phyloP scores from a whole-genome alignment of 2,329 filamentous ascomycete species.

The Aphanocladium album region DNA sequence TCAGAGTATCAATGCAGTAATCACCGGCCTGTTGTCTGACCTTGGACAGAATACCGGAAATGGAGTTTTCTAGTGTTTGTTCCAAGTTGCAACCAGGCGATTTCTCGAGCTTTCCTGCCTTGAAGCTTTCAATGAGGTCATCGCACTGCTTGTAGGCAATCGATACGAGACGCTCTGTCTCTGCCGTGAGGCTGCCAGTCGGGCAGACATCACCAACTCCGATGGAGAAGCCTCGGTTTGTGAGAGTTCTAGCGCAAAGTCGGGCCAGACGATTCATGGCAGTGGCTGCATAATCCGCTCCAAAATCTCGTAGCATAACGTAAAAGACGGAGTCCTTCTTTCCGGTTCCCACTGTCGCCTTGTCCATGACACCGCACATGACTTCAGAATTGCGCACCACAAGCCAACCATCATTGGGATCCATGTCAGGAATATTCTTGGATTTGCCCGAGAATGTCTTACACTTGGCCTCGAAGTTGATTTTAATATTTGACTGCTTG shows the following conservation, averaged over 20 bases:
- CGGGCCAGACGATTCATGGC: constrained; percentile 94
- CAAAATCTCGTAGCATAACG: constrained; percentile 91
- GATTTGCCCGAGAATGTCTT: constrained; percentile 67
- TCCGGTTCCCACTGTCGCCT: constrained; percentile 90
- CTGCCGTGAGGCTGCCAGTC: constrained; percentile 60
- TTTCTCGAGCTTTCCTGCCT: constrained; percentile 75
- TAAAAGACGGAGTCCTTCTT: constrained; percentile 99
- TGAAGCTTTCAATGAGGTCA: constrained; percentile 75
- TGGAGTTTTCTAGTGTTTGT: constrained; percentile 82
- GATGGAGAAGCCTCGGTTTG: constrained; percentile 91
- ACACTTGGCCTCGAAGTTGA: constrained; percentile 92
- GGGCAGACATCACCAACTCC: constrained; percentile 94
- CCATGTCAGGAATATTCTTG: constrained; percentile 61
- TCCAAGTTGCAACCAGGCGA: constrained; percentile 87
- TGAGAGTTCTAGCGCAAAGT: constrained; percentile 81
- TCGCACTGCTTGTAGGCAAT: constrained; percentile 78
- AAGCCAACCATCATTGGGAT: constrained; percentile 83
- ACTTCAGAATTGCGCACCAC: constrained; percentile 94
- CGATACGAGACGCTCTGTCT: constrained; percentile 72
- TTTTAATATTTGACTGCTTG: constrained; percentile 70
- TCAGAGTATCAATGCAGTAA: constrained; percentile 84
- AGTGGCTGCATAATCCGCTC: constrained; percentile 78
- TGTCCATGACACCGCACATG: constrained; percentile 98
- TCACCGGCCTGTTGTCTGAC: constrained; percentile 89
- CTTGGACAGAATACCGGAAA: constrained; percentile 86